Evolutionary conservation across 352 stramenopile genomes (phyloP).

Genomic region (Pythium myriotylum): DNA sequence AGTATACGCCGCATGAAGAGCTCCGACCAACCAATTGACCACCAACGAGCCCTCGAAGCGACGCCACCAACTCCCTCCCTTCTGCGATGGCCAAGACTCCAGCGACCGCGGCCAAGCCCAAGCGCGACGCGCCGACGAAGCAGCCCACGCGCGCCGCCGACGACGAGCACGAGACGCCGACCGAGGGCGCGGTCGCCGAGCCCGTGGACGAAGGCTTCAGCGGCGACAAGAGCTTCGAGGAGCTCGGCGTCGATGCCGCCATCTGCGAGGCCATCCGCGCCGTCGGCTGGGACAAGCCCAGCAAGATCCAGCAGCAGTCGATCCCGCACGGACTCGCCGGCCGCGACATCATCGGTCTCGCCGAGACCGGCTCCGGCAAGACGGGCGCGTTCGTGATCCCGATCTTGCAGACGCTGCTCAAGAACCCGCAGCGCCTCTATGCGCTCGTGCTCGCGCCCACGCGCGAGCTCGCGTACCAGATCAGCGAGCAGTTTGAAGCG

Average conservation of each 20-base stretch:
- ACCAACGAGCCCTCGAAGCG: conserved; percentile 9
- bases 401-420: conserved; percentile 92
- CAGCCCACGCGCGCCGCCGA: conserved; percentile 3
- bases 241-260: conserved; percentile 89
- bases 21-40: conserved; percentile 11
- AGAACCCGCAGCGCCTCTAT: conserved; percentile 90
- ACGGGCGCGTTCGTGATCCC: conserved; percentile 95
- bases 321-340: conserved; percentile 93
- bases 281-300: conserved; percentile 93
- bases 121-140: neutral
- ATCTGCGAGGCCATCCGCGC: conserved; percentile 92
- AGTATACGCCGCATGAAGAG: too few species aligned
- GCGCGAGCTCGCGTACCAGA: conserved; percentile 96
- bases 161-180: conserved; percentile 20
- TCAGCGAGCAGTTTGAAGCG: conserved; percentile 94
- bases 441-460: conserved; percentile 93
- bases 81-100: conserved; percentile 20
- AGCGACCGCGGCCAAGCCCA: conserved; percentile 8
- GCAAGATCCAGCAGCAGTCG: conserved; percentile 94
- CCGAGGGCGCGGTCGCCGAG: conserved; percentile 8
- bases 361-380: conserved; percentile 96
- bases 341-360: conserved; percentile 96
- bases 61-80: neutral
- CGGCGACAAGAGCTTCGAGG: conserved; percentile 83
- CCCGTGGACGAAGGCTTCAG: conserved; percentile 54